Evolutionary conservation across 2,329 filamentous ascomycete species (phyloP), one percentile per base, ranked within the genome.

Genomic region (Pseudopyricularia javanii): DNA sequence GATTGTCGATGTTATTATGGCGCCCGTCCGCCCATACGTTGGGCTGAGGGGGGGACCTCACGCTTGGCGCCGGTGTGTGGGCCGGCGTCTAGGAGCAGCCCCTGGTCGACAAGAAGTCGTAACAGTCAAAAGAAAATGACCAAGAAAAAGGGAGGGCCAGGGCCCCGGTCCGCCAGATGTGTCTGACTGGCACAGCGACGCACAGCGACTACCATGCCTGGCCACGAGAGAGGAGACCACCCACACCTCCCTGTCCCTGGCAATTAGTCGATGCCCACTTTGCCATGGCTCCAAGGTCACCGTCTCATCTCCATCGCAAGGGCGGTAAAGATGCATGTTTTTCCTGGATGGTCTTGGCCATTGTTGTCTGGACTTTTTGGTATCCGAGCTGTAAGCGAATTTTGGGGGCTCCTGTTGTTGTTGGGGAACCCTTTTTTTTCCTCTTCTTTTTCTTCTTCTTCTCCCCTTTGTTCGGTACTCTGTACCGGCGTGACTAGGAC

Each of bases 1-100:
- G 68, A 20, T n/a, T 12, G 7, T 20, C 17, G 37, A 43, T 69
- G 69, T 68, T 70, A 69, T 70, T 69, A 70, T 68, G 65, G 62
- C 61, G 59, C 56, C 55, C 54, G 47, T 12, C 37, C 37, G 37
- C 17, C 37, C 24, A n/a, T n/a, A n/a, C n/a, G n/a, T n/a, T 43
- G 8, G 37, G 24, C 37, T 43, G 37, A 20, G 37, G 37, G 17
- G n/a, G n/a, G n/a, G n/a, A n/a, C n/a, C 17, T 30, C n/a, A 12
- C 32, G 48, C 20, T 30, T 48, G 26, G 43, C 51, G 12, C 14
- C 17, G 43, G 43, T 47, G 43, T 32, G 14, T 33, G 15, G 32
- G 45, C 32, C 24, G 12, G 43, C 3, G 45, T 47, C n/a, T 40
- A 22, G 40, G 40, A 5, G 17, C 7, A 8, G 7, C 15, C 30